Base-by-base conservation (phyloP, 768 basidiomycete genomes). In the Solioccasus polychromus region DNA sequence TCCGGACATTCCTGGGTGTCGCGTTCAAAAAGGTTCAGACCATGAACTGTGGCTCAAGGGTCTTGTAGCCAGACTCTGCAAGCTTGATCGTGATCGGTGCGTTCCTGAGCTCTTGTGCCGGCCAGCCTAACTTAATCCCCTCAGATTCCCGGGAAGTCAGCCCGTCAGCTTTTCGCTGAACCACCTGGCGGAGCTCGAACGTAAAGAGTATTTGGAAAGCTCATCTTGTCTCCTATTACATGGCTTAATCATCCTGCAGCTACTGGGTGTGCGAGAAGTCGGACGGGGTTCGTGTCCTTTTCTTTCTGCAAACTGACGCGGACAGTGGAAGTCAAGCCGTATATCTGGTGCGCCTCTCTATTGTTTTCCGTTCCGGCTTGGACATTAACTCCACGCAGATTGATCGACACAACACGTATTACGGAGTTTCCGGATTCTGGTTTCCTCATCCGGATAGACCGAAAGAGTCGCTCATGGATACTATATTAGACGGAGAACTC, bases 231-330 rank as follows among this genome's bases (percentile, higher is more conserved):
- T 24, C 15, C 8, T 39, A 31, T 35, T 35, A 15, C 46, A 41
- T 31, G 43, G 41, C 53, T 54, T 30, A 67, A 39, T 18, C 50
- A 44, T 39, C 38, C 37, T 22, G 37, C 61, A 97, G 94, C 62
- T 99, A 88, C 67, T 99, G 95, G 95, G 96, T 99, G 34, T 96
- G 93, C 70, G 96, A 99, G 72, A 98, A 98, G 72, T 95, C 92
- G 11, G 96, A 98, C 61, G 96, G 96, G 11, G 64, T 99, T 41
- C 82, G 96, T 28, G 89, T 98, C 31, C 73, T 99, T 23, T 79
- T 98, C 41, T 70, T 95, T 47, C 77, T 98, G 39, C 71, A 77
- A 63, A 77, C 84, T 40, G 74, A 86, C 71, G 57, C 68, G 38
- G 54, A 66, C 26, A 55, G 75, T 42, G 71, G 71, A 53, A 73